phyloP scores from a whole-genome alignment of 176 grass and related monocot genomes.

The Saccharum officinarum region DNA sequence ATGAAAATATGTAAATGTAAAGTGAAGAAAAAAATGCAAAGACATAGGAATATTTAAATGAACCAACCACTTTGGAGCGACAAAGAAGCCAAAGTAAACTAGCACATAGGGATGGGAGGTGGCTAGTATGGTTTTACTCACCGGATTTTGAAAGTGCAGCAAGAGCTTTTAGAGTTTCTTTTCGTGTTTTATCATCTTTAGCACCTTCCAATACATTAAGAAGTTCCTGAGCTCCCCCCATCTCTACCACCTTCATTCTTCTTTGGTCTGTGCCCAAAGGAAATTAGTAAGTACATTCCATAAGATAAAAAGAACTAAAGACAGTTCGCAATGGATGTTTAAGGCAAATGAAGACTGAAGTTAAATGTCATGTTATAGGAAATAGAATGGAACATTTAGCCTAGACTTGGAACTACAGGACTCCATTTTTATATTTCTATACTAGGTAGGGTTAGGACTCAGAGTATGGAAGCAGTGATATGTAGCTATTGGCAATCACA shows the following conservation, averaged over 20 bases:
- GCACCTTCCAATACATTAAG: conserved; percentile 75
- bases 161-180: conserved; percentile 77
- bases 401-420: background rate
- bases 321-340: background rate
- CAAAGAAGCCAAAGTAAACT: conserved; percentile 15
- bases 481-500: background rate
- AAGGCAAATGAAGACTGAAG: conserved; percentile 4
- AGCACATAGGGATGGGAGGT: background rate
- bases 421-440: background rate
- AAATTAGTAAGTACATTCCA: conserved; percentile 31
- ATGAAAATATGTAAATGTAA: background rate
- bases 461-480: background rate
- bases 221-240: conserved; percentile 84
- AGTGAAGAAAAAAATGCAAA: conserved; percentile 5
- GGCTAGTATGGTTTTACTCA: conserved; percentile 33
- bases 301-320: background rate
- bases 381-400: background rate
- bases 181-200: conserved; percentile 93
- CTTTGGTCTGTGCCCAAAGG: conserved; percentile 54
- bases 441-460: background rate
- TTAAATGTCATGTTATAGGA: conserved; percentile 1
- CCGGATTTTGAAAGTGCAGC: conserved; percentile 73
- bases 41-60: background rate
- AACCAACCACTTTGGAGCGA: background rate
- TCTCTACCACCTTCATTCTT: conserved; percentile 93